Evolutionary conservation across 1,284 basidiomycete genomes (phyloP).

Genomic region (Sanghuangporus weigelae): DNA sequence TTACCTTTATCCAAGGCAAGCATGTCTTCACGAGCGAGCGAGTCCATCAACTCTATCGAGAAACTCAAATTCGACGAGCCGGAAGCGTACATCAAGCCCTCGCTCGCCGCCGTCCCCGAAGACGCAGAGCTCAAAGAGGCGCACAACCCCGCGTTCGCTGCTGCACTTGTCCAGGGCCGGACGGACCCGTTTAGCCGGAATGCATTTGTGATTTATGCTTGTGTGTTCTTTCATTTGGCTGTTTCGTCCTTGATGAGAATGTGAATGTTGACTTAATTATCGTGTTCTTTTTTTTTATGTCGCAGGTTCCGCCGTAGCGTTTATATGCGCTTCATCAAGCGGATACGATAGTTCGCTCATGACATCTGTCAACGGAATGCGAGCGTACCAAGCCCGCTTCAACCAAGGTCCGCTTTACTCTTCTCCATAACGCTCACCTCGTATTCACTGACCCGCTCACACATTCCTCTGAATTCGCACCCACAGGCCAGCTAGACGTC

Average conservation of each 20-base stretch:
- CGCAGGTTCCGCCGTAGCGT: conserved; percentile 16
- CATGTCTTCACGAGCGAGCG: not conserved
- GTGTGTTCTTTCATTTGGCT: conserved; percentile 1
- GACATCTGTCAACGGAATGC: conserved; percentile 21
- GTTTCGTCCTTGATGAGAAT: not conserved
- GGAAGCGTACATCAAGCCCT: not conserved
- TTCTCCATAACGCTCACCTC: not conserved
- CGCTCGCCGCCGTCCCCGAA: not conserved
- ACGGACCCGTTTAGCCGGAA: conserved; percentile 16
- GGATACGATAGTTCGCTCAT: conserved; percentile 20
- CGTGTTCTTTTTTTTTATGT: not conserved
- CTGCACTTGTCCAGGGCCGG: conserved; percentile 14
- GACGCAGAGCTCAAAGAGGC: conserved; percentile 12
- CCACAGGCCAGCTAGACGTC: conserved; percentile 13
- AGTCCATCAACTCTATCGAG: not conserved
- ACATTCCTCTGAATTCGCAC: not conserved
- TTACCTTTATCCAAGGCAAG: too few species aligned
- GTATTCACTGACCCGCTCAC: too few species aligned
- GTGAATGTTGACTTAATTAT: not conserved
- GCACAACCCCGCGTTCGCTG: conserved; percentile 10
- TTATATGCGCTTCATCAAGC: conserved; percentile 16
- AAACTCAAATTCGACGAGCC: not conserved
- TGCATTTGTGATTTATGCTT: conserved; percentile 19
- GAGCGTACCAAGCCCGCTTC: conserved; percentile 2
- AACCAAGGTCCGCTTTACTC: conserved; percentile 1